Conservation (phyloP, 2,329 filamentous ascomycete genomes). For the Diaporthe sp. region DNA sequence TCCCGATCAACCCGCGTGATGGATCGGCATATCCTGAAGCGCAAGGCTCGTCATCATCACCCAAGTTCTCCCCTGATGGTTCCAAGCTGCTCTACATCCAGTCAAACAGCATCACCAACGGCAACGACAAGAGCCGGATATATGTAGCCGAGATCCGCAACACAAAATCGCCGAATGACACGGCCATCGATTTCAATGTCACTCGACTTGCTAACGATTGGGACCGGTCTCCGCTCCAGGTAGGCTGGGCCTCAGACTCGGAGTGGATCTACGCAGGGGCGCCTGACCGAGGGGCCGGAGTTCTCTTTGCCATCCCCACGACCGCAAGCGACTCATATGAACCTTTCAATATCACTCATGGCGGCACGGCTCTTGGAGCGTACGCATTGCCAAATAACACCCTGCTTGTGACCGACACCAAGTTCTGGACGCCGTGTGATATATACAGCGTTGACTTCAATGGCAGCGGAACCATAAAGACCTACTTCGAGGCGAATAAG, state of each 20-base stretch:
- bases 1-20: neutral
- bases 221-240: conserved; percentile 18
- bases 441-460: conserved; percentile 2
- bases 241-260: conserved; percentile 14
- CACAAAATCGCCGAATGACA: too few relatives aligned
- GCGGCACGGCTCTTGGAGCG: neutral
- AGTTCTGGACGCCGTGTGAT: conserved; percentile 15
- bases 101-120: neutral
- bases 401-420: conserved; percentile 6
- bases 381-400: conserved; percentile 2
- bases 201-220: conserved; percentile 5
- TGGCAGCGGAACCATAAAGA: neutral
- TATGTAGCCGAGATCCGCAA: neutral
- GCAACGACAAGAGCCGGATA: neutral
- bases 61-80: conserved; percentile 13
- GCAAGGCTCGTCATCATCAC: conserved; percentile 3
- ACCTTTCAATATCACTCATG: neutral
- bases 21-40: neutral
- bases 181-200: neutral
- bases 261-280: neutral
- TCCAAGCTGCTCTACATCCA: conserved; percentile 12
- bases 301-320: neutral
- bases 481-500: conserved; percentile 10
- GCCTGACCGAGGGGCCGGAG: neutral
- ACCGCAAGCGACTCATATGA: neutral